These are phyloP conservation scores for Cubamyces lactineus DNA, from an alignment of 768 basidiomycete genomes.

Conservation along the genomic window DNA sequence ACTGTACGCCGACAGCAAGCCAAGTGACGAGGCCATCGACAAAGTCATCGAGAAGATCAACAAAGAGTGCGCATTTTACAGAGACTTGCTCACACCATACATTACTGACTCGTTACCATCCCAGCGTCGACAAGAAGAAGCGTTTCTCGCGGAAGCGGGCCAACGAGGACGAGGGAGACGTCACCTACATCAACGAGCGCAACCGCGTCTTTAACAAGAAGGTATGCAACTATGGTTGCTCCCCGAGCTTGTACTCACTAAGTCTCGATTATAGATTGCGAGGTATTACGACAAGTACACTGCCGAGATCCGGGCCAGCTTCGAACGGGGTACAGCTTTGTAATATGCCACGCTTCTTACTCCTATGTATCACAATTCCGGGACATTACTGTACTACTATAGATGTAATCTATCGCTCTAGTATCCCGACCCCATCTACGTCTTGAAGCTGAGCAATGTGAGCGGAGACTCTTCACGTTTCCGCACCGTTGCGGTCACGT, in stretches of 20 bases:
- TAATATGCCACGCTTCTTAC: constrained; percentile 37
- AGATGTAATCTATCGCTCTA: constrained; percentile 7
- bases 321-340: constrained; percentile 95
- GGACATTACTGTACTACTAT: constrained; percentile 14
- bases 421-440: not conserved
- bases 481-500: constrained; percentile 11
- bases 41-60: constrained; percentile 90
- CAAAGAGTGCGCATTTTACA: constrained; percentile 68
- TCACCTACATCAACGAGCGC: constrained; percentile 99
- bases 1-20: constrained; percentile 94
- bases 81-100: not conserved
- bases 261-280: constrained; percentile 61
- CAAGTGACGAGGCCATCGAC: constrained; percentile 94
- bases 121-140: constrained; percentile 84
- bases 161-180: constrained; percentile 94
- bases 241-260: not conserved
- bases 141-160: constrained; percentile 88
- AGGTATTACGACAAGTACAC: constrained; percentile 98
- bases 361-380: not conserved
- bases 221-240: constrained; percentile 43
- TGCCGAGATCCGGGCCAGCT: constrained; percentile 92
- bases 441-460: not conserved
- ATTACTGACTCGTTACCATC: not conserved
- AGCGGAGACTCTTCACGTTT: not conserved
- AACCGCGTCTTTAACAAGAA: constrained; percentile 99